Base-by-base conservation (phyloP, 2,329 filamentous ascomycete species). In the Neonectria coccinea region DNA sequence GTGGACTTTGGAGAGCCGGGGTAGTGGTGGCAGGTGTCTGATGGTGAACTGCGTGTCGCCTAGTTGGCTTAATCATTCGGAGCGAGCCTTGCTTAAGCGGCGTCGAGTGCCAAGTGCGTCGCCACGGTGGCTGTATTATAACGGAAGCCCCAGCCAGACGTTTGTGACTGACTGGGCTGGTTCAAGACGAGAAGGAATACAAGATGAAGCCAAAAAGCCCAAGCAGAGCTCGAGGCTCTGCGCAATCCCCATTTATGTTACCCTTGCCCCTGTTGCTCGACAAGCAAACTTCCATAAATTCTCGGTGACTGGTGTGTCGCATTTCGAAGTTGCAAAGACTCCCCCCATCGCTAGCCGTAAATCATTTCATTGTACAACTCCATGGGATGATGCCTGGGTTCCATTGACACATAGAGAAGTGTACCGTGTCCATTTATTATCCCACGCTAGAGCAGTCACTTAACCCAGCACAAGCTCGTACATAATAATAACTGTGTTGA, bases 401-500 rank as follows among this genome's bases (percentile, higher is more conserved):
- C 72, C 67, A 55, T 66, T 68, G 57, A 66, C 72, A 64, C 63
- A 59, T 65, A 57, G 55, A 67, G 57, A 62, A 48, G 51, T 69
- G 47, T 65, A 65, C 45, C 48, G 59, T 65, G 69, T 70, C 61
- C 63, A 67, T 58, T 71, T 33, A 18, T 39, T 60, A 60, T 51
- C 45, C 52, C 31, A 18, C 50, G 51, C 50, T 51, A 9, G 12
- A 48, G 25, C 27, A 42, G 39, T 27, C 14, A 22, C 64, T 86
- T 83, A 94, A 62, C 92, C 92, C 29, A 94, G 83, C 51, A 94
- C 84, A 44, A 96, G 82, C 80, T 94, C 91, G 80, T 94, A 97
- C 64, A 93, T 78, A 76, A 97, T 96, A 70, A 97, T 91, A 70
- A 94, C 78, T 6, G 90, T 89, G 79, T 97, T 97, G 74, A 95